These are phyloP conservation scores for Gossypium bickii DNA, from an alignment of 345 rosid genomes.

Conservation along the genomic window DNA sequence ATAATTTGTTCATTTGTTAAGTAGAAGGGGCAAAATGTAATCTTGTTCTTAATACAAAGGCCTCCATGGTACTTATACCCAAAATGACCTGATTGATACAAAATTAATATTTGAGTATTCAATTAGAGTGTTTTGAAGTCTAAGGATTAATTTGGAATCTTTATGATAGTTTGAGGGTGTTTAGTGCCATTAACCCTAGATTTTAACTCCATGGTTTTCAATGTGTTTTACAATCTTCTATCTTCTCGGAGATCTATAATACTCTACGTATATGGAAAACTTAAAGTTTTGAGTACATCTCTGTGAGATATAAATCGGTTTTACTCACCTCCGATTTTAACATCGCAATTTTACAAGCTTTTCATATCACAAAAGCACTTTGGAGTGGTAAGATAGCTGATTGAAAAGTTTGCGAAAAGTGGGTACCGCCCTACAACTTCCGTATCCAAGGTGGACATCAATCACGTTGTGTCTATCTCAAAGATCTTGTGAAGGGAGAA, in stretches of 20 bases:
- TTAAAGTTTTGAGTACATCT: neutral
- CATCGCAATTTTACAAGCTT: conserved; percentile 26
- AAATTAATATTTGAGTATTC: too few relatives aligned
- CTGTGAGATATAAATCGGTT: neutral
- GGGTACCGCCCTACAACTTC: conserved; percentile 64
- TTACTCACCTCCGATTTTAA: neutral
- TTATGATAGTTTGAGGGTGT: too few relatives aligned
- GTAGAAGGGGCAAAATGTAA: too few relatives aligned
- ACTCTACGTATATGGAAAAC: too few relatives aligned
- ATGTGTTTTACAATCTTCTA: too few relatives aligned
- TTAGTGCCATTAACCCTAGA: neutral
- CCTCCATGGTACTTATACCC: too few relatives aligned
- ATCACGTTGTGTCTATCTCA: conserved; percentile 44
- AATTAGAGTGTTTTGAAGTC: too few relatives aligned
- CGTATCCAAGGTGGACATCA: conserved; percentile 60
- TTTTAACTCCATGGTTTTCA: neutral
- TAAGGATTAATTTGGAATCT: too few relatives aligned
- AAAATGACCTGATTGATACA: too few relatives aligned
- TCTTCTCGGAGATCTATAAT: too few relatives aligned
- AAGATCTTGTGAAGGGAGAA: conserved; percentile 39
- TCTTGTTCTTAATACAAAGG: too few relatives aligned
- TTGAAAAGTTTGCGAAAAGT: conserved; percentile 45
- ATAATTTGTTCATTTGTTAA: too few relatives aligned
- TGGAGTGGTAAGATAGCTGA: conserved; percentile 42
- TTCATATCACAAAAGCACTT: conserved; percentile 35